Evolutionary conservation across 225 moss, liverwort and hornwort genomes (phyloP).

Genomic region (Thuidium tamariscinum): DNA sequence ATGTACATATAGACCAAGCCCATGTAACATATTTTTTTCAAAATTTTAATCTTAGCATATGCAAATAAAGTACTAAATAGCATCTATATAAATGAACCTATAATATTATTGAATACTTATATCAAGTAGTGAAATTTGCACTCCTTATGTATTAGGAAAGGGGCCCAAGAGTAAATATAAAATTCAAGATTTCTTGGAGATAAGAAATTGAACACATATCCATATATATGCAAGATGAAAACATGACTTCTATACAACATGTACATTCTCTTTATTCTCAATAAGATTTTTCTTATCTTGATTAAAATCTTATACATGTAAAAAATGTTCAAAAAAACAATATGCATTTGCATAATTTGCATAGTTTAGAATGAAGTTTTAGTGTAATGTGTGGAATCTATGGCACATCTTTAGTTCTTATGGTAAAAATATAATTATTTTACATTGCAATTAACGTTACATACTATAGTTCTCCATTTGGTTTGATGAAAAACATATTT

Average conservation of each 20-base stretch:
- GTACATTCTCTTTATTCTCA: no score
- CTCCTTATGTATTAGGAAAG: no score
- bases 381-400: background rate
- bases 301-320: background rate
- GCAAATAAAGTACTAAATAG: rapidly evolving
- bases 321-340: no score
- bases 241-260: background rate
- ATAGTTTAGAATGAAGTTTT: no score
- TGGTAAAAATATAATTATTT: background rate
- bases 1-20: background rate
- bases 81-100: background rate
- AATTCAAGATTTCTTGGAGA: background rate
- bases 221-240: no score
- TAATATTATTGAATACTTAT: background rate
- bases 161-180: background rate
- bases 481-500: no score
- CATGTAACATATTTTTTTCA: background rate
- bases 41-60: rapidly evolving
- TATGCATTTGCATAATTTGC: no score
- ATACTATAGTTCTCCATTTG: background rate
- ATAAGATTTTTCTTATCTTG: background rate
- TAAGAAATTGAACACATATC: background rate
- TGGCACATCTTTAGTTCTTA: no score
- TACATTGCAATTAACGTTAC: background rate
- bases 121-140: background rate